A percentile compares a stretch with the other conserved stretches of the same genome.
Conservation (phyloP, 116 monocot species). For the Trichopus zeylanicus region DNA sequence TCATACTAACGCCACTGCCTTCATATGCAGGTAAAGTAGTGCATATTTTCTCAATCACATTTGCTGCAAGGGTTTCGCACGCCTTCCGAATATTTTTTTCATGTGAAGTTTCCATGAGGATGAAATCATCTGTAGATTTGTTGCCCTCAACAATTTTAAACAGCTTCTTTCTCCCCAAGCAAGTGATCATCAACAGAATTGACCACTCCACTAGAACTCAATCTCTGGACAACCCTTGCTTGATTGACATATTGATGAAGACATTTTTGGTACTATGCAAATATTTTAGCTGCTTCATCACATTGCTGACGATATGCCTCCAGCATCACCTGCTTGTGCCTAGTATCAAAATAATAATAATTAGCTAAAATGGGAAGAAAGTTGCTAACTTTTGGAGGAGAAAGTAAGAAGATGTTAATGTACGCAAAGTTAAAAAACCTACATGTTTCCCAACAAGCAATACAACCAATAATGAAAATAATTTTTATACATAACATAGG, state of each 20-base stretch:
- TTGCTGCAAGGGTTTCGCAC: slow-evolving; percentile 45
- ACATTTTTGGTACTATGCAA: slow-evolving; percentile 86
- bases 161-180: slow-evolving; percentile 47
- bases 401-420: not conserved
- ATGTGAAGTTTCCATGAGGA: slow-evolving; percentile 70
- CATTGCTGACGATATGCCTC: slow-evolving; percentile 93
- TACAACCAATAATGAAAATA: too few species aligned
- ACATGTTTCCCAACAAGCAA: too few species aligned
- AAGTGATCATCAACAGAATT: slow-evolving; percentile 38
- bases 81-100: slow-evolving; percentile 67
- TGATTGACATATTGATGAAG: slow-evolving; percentile 84
- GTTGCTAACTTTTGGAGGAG: not conserved
- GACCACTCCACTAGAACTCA: slow-evolving; percentile 15
- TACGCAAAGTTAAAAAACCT: not conserved
- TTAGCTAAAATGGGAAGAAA: too few species aligned
- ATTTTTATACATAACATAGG: too few species aligned
- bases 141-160: slow-evolving; percentile 80
- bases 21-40: slow-evolving; percentile 79
- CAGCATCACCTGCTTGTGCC: slow-evolving; percentile 90
- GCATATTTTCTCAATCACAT: slow-evolving; percentile 61
- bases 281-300: slow-evolving; percentile 87
- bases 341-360: slow-evolving; percentile 22
- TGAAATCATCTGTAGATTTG: slow-evolving; percentile 63
- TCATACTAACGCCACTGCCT: slow-evolving; percentile 60
- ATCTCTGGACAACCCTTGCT: slow-evolving; percentile 70